phyloP scores from a whole-genome alignment of 2,329 filamentous ascomycete species.

The Pyrenophora graminea region DNA sequence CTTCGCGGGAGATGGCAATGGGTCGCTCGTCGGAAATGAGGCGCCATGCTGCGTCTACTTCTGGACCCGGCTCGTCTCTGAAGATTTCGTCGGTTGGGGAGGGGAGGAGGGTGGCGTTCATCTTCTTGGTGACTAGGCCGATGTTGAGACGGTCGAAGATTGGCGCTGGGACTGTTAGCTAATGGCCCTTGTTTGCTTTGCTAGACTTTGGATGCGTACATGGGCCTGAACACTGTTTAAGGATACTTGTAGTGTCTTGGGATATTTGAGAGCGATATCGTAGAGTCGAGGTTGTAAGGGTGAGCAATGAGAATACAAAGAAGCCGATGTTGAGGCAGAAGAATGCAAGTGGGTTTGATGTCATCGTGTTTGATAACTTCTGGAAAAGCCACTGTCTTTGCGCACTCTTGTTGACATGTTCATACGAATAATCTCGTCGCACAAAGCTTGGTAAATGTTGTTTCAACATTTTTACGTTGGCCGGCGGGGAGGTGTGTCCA shows the following conservation, averaged over 20 bases:
- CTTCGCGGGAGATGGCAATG: slow-evolving; percentile 7
- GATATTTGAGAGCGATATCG: background rate
- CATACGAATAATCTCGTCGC: background rate
- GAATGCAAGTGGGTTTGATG: background rate
- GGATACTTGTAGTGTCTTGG: background rate
- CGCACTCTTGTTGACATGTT: background rate
- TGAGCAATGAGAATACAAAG: background rate
- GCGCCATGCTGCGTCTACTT: slow-evolving; percentile 10
- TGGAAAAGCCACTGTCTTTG: background rate
- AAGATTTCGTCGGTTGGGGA: slow-evolving; percentile 5
- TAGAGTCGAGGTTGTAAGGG: background rate
- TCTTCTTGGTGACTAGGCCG: slow-evolving; percentile 2
- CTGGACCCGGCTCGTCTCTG: background rate
- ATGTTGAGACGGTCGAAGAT: slow-evolving; percentile 12
- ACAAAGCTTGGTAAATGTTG: background rate
- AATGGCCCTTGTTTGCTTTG: background rate
- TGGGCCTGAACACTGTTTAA: background rate
- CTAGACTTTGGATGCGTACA: background rate
- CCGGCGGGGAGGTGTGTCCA: too few relatives aligned
- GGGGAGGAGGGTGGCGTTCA: slow-evolving; percentile 11
- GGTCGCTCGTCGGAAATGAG: slow-evolving; percentile 9
- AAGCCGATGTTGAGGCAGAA: background rate
- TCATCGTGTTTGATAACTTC: background rate
- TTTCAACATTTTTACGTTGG: background rate
- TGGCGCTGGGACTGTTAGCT: slow-evolving; percentile 1